phyloP scores from a whole-genome alignment of 371 early-diverging fungal genomes.

The Dichotomocladium elegans region DNA sequence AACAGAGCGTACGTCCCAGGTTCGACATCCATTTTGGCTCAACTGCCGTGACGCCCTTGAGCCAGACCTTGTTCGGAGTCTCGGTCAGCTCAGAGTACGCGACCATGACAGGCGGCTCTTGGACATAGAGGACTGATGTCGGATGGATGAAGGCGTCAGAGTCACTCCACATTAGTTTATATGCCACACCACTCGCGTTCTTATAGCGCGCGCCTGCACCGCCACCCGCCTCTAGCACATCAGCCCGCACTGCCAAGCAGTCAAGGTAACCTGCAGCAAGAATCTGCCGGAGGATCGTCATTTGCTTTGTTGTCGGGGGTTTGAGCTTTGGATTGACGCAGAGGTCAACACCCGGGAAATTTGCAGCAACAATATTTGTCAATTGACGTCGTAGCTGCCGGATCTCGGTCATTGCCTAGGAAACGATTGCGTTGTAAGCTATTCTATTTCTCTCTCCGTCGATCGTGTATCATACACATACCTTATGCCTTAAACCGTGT shows the following conservation, averaged over 20 bases:
- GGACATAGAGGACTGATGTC: constrained; percentile 59
- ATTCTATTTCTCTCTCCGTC: background rate
- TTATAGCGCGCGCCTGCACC: constrained; percentile 38
- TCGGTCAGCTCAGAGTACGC: constrained; percentile 67
- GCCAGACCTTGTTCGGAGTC: constrained; percentile 50
- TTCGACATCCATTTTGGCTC: constrained; percentile 77
- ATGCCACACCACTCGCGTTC: constrained; percentile 55
- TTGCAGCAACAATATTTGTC: constrained; percentile 69
- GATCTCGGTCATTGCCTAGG: constrained; percentile 88
- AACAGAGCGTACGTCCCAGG: constrained; percentile 62
- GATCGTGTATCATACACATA: constrained; percentile 3
- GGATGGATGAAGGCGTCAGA: constrained; percentile 78
- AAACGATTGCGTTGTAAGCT: background rate
- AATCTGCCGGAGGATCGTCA: constrained; percentile 78
- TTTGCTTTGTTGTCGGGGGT: constrained; percentile 71
- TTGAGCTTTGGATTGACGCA: constrained; percentile 59
- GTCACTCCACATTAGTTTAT: constrained; percentile 79
- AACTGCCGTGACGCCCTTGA: constrained; percentile 80
- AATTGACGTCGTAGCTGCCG: constrained; percentile 85
- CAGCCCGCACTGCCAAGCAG: constrained; percentile 81
- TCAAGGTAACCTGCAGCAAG: constrained; percentile 88
- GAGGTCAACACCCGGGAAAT: constrained; percentile 57
- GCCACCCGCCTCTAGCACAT: constrained; percentile 60
- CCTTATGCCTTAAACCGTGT: constrained; percentile 83
- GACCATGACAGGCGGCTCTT: constrained; percentile 76